phyloP scores from a whole-genome alignment of 1,284 basidiomycete genomes.

The Pulveroboletus sp. region DNA sequence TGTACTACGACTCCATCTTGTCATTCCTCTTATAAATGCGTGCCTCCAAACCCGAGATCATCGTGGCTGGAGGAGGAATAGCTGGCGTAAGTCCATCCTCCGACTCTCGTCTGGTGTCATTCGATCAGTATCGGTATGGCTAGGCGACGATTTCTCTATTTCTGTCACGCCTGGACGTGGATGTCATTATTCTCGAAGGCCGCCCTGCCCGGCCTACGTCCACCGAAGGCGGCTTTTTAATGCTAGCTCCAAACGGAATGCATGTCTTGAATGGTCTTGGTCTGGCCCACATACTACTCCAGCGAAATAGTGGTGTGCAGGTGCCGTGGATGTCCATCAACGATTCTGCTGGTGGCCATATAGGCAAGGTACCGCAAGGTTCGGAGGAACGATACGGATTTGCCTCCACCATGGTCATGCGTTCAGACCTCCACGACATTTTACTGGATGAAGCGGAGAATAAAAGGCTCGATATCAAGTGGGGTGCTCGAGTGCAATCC shows the following conservation, averaged over 20 bases:
- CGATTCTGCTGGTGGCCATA: slow-evolving; percentile 23
- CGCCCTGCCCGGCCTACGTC: slow-evolving; percentile 19
- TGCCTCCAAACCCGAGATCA: slow-evolving; percentile 17
- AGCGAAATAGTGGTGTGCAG: slow-evolving; percentile 23
- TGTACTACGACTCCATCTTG: not conserved
- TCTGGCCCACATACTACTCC: slow-evolving; percentile 27
- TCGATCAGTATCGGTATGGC: not conserved
- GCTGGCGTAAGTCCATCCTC: slow-evolving; percentile 25
- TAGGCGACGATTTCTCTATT: slow-evolving; percentile 32
- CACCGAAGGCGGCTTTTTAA: slow-evolving; percentile 31
- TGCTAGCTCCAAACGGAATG: slow-evolving; percentile 36
- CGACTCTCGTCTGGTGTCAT: not conserved
- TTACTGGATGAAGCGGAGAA: slow-evolving; percentile 32
- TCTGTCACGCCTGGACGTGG: slow-evolving; percentile 24
- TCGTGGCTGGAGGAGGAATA: slow-evolving; percentile 30
- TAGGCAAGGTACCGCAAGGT: slow-evolving; percentile 33
- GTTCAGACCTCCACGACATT: slow-evolving; percentile 37
- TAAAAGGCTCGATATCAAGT: slow-evolving; percentile 22
- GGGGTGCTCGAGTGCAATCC: slow-evolving; percentile 30
- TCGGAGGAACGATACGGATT: slow-evolving; percentile 34
- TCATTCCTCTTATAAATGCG: slow-evolving; percentile 14
- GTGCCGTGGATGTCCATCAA: slow-evolving; percentile 27
- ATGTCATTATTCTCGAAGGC: slow-evolving; percentile 28
- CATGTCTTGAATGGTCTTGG: slow-evolving; percentile 33
- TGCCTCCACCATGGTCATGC: slow-evolving; percentile 29